phyloP scores from a whole-genome alignment of 257 asterid species.

The Solanum pinnatisectum region DNA sequence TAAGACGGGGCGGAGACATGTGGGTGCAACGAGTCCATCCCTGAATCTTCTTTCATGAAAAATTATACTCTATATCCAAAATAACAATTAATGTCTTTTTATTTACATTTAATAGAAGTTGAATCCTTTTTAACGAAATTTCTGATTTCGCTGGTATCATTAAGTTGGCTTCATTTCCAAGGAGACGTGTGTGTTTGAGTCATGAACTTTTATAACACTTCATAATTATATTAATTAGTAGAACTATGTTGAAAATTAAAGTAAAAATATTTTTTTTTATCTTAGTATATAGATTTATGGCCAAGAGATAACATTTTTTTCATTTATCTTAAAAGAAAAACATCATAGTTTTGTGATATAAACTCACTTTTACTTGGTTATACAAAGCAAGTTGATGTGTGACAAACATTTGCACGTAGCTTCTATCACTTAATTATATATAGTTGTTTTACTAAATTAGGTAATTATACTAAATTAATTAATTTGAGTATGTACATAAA shows the following conservation, averaged over 20 bases:
- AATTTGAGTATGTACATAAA: not conserved
- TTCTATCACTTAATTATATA: not conserved
- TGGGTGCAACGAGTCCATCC: too few relatives aligned
- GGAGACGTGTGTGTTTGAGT: not conserved
- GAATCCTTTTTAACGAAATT: too few relatives aligned
- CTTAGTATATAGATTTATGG: not conserved
- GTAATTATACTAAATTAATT: not conserved
- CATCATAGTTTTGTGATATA: not conserved
- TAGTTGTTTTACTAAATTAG: not conserved
- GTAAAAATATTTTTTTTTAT: not conserved
- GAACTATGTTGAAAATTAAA: not conserved
- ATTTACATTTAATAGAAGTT: too few relatives aligned
- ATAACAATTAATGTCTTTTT: too few relatives aligned
- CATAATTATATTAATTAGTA: not conserved
- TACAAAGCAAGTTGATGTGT: not conserved
- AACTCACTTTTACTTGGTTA: not conserved
- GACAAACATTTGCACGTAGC: not conserved
- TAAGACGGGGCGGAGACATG: too few relatives aligned
- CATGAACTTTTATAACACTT: not conserved
- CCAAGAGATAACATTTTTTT: not conserved
- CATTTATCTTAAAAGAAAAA: not conserved
- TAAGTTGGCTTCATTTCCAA: too few relatives aligned
- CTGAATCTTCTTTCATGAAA: too few relatives aligned
- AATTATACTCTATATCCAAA: too few relatives aligned
- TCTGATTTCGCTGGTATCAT: rapidly evolving